Conservation (phyloP, 352 stramenopile species). For the Globisporangium viniferum region DNA sequence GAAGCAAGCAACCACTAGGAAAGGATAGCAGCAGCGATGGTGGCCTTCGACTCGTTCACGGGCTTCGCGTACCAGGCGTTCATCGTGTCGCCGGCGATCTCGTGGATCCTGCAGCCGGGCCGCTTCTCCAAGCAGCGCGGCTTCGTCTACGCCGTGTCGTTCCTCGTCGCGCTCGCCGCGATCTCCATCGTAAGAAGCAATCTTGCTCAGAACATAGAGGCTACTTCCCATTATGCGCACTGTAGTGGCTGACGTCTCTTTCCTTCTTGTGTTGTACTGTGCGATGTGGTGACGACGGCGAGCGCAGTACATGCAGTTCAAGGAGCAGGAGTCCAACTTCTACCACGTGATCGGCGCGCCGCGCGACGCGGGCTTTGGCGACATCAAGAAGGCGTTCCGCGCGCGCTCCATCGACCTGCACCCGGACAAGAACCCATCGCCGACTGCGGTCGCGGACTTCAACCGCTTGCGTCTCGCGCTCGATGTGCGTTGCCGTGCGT, state of each 20-base stretch:
- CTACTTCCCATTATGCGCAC: not conserved
- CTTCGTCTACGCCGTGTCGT: constrained; percentile 94
- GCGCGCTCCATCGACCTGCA: constrained; percentile 93
- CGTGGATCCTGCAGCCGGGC: constrained; percentile 94
- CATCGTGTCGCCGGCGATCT: constrained; percentile 86
- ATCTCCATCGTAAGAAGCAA: constrained; percentile 82
- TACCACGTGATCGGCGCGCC: constrained; percentile 91
- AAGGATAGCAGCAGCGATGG: constrained; percentile 25
- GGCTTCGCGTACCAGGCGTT: constrained; percentile 72
- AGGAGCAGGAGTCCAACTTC: constrained; percentile 92
- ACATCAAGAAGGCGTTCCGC: constrained; percentile 98
- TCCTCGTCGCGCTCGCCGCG: constrained; percentile 89
- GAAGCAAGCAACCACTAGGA: not conserved
- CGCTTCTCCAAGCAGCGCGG: constrained; percentile 91
- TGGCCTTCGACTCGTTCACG: constrained; percentile 57
- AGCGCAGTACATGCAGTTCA: constrained; percentile 74
- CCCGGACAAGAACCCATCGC: constrained; percentile 96
- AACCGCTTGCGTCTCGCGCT: constrained; percentile 93
- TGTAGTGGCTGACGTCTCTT: not conserved
- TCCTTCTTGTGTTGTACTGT: not conserved
- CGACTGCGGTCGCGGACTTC: constrained; percentile 91
- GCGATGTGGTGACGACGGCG: not conserved
- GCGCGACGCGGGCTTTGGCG: constrained; percentile 85
- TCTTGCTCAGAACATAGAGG: not conserved
- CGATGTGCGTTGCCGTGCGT: constrained; percentile 61